Conservation (phyloP, 495 filamentous ascomycete genomes). For the Niebla homalea region DNA sequence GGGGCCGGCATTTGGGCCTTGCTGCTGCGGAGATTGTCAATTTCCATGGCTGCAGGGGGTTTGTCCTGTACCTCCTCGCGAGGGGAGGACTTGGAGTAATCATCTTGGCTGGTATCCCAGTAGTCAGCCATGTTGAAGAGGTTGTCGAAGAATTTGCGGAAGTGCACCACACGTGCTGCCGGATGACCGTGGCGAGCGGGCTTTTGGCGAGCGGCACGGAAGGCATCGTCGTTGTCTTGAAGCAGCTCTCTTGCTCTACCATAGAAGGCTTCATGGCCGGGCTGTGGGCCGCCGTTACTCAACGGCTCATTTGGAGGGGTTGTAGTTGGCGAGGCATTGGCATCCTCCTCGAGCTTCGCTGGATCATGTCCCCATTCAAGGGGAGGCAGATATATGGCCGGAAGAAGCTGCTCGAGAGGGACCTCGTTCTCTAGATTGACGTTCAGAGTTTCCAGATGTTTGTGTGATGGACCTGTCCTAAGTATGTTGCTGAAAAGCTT, state of each 20-base stretch:
- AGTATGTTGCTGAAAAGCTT: constrained; percentile 34
- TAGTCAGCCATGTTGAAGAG: constrained; percentile 47
- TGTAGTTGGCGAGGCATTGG: constrained; percentile 2
- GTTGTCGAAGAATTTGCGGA: constrained; percentile 47
- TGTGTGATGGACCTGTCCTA: constrained; percentile 34
- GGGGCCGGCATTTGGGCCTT: background rate
- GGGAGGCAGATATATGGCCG: constrained; percentile 30
- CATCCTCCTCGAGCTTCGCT: constrained; percentile 2
- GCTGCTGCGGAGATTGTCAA: constrained; percentile 16
- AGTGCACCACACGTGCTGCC: constrained; percentile 37
- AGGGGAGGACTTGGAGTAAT: constrained; percentile 23
- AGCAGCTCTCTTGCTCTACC: constrained; percentile 35
- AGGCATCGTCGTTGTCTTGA: constrained; percentile 44
- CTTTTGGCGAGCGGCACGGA: constrained; percentile 34
- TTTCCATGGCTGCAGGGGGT: constrained; percentile 19
- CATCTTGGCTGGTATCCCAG: constrained; percentile 49
- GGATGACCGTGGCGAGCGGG: constrained; percentile 27
- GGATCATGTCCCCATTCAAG: constrained; percentile 29
- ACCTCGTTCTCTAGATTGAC: constrained; percentile 32
- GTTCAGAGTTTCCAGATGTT: constrained; percentile 41
- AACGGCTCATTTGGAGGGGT: constrained; percentile 19
- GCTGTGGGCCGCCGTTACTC: constrained; percentile 37
- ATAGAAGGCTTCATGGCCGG: constrained; percentile 35
- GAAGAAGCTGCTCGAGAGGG: constrained; percentile 32
- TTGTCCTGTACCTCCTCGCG: constrained; percentile 5